These are phyloP conservation scores for Plasmodium falciparum DNA, from an alignment of 169 alveolate genomes.

Conservation along the genomic window DNA sequence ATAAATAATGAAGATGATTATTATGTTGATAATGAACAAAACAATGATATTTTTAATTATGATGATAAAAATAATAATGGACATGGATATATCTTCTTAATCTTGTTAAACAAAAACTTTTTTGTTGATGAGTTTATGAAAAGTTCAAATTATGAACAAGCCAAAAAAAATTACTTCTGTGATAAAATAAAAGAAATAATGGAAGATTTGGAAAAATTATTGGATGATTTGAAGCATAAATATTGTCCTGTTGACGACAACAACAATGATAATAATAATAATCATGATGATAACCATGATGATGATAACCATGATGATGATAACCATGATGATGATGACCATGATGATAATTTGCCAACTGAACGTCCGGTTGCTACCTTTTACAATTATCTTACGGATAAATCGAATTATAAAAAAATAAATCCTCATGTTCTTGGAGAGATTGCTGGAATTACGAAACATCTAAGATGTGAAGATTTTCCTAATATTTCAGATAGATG, in stretches of 20 bases:
- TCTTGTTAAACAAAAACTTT: constrained; percentile 31
- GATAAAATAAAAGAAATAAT: constrained; percentile 2
- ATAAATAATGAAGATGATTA: constrained; percentile 27
- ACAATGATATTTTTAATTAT: constrained; percentile 7
- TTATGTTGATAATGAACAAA: constrained; percentile 21
- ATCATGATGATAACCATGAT: too few relatives aligned
- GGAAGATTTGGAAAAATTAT: constrained; percentile 8
- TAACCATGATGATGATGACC: too few relatives aligned
- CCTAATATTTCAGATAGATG: constrained; percentile 1
- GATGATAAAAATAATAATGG: constrained; percentile 16
- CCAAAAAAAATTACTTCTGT: constrained; percentile 15
- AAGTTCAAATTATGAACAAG: constrained; percentile 14
- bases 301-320: too few relatives aligned
- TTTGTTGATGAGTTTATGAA: constrained; percentile 31
- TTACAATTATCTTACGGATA: constrained; percentile 26
- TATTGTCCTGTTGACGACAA: constrained; percentile 24
- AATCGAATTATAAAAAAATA: constrained; percentile 19
- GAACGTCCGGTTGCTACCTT: constrained; percentile 16
- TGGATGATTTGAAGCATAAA: constrained; percentile 11
- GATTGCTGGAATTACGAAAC: constrained; percentile 67
- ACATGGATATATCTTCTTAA: constrained; percentile 33
- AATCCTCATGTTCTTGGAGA: constrained; percentile 68
- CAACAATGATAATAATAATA: neutral
- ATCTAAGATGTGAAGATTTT: constrained; percentile 24
- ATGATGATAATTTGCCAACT: too few relatives aligned